Base-by-base conservation (phyloP, 768 basidiomycete species). In the Sistotremastrum niveocremeum region DNA sequence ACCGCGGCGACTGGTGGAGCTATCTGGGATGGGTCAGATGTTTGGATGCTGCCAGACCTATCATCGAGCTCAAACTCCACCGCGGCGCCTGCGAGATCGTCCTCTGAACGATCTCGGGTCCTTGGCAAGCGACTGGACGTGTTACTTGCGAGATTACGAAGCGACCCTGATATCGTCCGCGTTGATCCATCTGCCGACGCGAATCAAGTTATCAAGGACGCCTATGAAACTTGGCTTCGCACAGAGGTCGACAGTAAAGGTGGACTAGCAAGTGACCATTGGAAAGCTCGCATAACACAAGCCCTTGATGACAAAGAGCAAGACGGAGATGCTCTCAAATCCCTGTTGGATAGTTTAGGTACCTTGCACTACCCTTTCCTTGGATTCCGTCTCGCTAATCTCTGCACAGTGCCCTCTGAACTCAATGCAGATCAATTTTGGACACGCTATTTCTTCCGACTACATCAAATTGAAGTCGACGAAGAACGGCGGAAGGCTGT, bases 381-480 rank as follows among this genome's bases (percentile, higher is more conserved):
- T 46, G 47, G 48, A 39, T 48, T 43, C 11, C 20, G 35, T 40
- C n/a, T 46, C 20, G 20, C 42, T 39, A 50, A 41, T 7, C 34
- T 34, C 49, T 4, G 7, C 28, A n/a, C 51, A 90, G 88, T 88
- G 2, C 85, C 87, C 2, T 68, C 73, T 7, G 67, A 68, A 43
- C 65, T 89, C 60, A 68, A 73, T 2, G 70, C 71, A 43, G 72
- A 77, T 39, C 66, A 66, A 9, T 95, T 93, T 62, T 94, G 90
- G 90, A 72, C 72, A 36, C 74, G 90, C 5, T 94, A 86, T 65
- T 91, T 90, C 66, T 95, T 91, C 75, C 75, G 90, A 7, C 73
- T 77, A 12, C 68, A 85, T 59, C 88, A 89, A 56, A 86, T 90
- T 48, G 73, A 77, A 44, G 58, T 64, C n/a, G 85, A 89, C 52